Percentiles rank a stretch among this genome's conserved stretches.
Evolutionary conservation across 2,329 filamentous ascomycete species (phyloP).

Genomic region (Claviceps monticola): DNA sequence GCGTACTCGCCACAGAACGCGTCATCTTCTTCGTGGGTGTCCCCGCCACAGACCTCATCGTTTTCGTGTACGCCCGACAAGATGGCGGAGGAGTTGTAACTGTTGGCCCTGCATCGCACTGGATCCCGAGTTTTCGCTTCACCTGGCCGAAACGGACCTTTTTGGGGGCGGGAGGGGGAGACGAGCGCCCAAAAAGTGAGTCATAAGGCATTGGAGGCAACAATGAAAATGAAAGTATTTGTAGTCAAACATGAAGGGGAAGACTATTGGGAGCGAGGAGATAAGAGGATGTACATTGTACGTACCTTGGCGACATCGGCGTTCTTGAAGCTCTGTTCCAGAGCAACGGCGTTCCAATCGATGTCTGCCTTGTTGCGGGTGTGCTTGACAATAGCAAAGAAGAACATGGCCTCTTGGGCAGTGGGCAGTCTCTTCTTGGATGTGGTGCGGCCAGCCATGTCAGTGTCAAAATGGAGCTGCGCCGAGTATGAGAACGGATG

Average conservation of each 20-base stretch:
- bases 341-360: conserved; percentile 34
- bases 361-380: conserved; percentile 28
- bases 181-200: background rate
- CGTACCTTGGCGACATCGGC: conserved; percentile 29
- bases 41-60: background rate
- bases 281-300: background rate
- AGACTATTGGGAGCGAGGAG: too few species aligned
- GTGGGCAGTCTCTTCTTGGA: conserved; percentile 22
- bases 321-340: conserved; percentile 29
- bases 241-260: too few species aligned
- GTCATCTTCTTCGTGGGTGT: conserved; percentile 12
- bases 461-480: background rate
- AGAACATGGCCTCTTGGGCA: conserved; percentile 28
- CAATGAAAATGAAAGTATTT: too few species aligned
- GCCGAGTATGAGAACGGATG: background rate
- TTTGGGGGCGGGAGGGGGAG: too few species aligned
- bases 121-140: conserved; percentile 30
- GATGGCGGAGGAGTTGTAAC: conserved; percentile 2
- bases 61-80: conserved; percentile 12
- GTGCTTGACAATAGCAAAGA: conserved; percentile 30
- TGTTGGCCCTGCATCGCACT: conserved; percentile 11
- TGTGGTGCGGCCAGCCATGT: conserved; percentile 17
- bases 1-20: conserved; percentile 6
- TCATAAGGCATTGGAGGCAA: background rate
- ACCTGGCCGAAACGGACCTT: conserved; percentile 36